Base-by-base conservation (phyloP, 2,329 filamentous ascomycete genomes). In the Aureobasidium zeae region DNA sequence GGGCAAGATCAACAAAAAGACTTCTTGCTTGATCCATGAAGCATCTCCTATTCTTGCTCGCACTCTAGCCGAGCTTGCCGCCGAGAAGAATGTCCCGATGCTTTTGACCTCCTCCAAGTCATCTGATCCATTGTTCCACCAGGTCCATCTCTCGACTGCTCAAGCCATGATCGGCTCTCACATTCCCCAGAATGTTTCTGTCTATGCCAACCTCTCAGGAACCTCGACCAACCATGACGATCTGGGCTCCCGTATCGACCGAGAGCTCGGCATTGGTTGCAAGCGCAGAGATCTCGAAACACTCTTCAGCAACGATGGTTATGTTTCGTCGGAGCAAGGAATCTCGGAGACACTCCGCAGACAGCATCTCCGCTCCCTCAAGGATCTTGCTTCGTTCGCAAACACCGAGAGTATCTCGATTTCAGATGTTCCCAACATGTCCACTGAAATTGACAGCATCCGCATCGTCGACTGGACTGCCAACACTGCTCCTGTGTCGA, bases 51-150 rank as follows among this genome's bases (percentile, higher is more conserved):
- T 15, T 8, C 33, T 36, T 19, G 33, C 33, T 2, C 24, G 13
- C 24, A 36, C 33, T 17, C 21, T 36, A 22, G 21, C 17, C 33
- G 26, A 36, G 13, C 21, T 36, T 15, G 33, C 33, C 17, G 21
- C 3, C 7, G 21, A 36, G 21, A 25, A 26, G 33, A 17, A 36
- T 13, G 4, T 26, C 3, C 21, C 33, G 2, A 15, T 36, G 21
- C 21, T 19, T 26, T 22, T 36, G 21, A 36, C 33, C 7, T 36
- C 33, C 5, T 36, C 33, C 3, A 36, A 36, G 33, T 36, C 33
- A 13, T 16, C 33, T 2, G 13, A 36, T 10, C 10, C 20, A 13
- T 25, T 36, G 3, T 36, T 25, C 12, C 33, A 36, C 13, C 26
- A 36, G 10, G 10, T 36, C 4, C 33, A 36, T 16, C 33, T 22